Percentiles rank a stretch among this genome's conserved stretches.
Evolutionary conservation across 148 eudicot genomes (phyloP).

Genomic region (Diospyros lotus): DNA sequence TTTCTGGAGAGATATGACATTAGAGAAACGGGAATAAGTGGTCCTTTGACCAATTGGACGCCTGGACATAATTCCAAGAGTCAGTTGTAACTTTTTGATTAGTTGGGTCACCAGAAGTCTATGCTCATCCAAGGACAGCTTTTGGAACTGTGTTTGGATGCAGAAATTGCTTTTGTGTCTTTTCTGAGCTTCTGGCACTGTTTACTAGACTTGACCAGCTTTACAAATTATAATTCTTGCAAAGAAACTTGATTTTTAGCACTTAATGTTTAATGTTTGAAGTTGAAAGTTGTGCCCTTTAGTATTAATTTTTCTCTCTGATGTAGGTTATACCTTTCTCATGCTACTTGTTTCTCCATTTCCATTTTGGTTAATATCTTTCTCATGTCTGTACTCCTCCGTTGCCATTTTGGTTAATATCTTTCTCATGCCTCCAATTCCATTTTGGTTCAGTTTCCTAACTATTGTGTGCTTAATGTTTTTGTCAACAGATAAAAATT

Average conservation of each 20-base stretch:
- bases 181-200: background rate
- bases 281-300: background rate
- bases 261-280: background rate
- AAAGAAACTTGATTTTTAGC: background rate
- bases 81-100: background rate
- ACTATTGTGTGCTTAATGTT: background rate
- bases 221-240: background rate
- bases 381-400: background rate
- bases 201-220: background rate
- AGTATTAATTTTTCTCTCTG: background rate
- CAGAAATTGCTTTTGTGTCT: background rate
- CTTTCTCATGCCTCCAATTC: background rate
- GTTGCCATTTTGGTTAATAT: background rate
- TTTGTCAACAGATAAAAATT: slow-evolving; percentile 69
- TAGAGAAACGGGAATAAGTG: background rate
- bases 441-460: background rate
- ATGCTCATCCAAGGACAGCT: background rate
- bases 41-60: background rate
- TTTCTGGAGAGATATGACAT: background rate
- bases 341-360: background rate
- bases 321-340: background rate
- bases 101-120: background rate
- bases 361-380: background rate
- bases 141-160: background rate
- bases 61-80: background rate